Percentiles rank a stretch among this genome's conserved stretches.
Conservation (phyloP, 2,329 filamentous ascomycete genomes). For the Talaromyces sp. region DNA sequence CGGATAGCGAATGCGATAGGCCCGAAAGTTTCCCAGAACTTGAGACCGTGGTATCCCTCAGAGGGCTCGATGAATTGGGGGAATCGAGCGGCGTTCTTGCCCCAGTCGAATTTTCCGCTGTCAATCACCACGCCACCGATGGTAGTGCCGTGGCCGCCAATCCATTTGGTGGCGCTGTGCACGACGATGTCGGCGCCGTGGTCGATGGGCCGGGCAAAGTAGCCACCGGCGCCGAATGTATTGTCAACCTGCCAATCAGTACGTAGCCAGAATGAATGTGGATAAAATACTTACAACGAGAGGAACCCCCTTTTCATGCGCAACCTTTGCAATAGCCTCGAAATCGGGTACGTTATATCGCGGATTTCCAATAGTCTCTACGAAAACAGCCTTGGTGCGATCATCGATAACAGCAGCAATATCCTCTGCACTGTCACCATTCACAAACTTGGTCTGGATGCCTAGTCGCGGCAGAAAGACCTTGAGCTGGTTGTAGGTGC, state of each 20-base stretch:
- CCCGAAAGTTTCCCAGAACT: conserved; percentile 89
- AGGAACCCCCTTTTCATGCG: conserved; percentile 67
- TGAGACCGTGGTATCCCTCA: conserved; percentile 85
- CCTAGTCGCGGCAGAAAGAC: conserved; percentile 83
- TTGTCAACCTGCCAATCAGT: conserved; percentile 67
- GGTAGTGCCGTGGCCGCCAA: conserved; percentile 90
- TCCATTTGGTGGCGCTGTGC: conserved; percentile 95
- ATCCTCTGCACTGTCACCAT: conserved; percentile 73
- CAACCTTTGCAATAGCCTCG: conserved; percentile 77
- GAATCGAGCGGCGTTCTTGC: conserved; percentile 76
- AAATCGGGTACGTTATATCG: conserved; percentile 91
- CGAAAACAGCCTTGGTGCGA: conserved; percentile 85
- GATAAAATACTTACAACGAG: conserved; percentile 48
- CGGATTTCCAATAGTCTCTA: conserved; percentile 92
- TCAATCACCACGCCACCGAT: conserved; percentile 84
- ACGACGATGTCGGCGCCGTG: conserved; percentile 92
- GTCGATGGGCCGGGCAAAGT: conserved; percentile 79
- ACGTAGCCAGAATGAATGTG: not conserved
- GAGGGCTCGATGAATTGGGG: conserved; percentile 88
- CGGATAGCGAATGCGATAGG: conserved; percentile 77
- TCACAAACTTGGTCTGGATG: conserved; percentile 82
- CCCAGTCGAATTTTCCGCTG: conserved; percentile 92
- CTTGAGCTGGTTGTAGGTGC: conserved; percentile 97
- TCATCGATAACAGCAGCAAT: conserved; percentile 83
- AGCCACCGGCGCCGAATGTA: conserved; percentile 91